Conservation (phyloP, 192 early-diverging fungal genomes). For the Backusella westeae region DNA sequence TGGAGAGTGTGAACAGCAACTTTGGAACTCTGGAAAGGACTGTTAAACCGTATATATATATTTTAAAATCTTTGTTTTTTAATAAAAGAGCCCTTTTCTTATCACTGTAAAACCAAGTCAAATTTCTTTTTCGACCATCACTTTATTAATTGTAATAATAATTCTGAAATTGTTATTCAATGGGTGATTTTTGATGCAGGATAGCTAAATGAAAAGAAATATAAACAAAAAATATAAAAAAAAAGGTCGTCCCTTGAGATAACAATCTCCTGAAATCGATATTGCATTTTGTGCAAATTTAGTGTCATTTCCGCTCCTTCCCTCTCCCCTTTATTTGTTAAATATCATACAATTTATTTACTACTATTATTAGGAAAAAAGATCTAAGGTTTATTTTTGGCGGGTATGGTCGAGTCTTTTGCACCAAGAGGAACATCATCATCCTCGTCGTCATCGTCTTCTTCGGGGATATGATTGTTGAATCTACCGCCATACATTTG, state of each 20-base stretch:
- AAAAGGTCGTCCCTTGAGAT: not conserved
- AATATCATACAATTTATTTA: not conserved
- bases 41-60: not conserved
- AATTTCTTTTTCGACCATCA: not conserved
- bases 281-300: not conserved
- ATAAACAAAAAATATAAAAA: not conserved
- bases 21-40: not conserved
- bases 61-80: not conserved
- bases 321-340: not conserved
- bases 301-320: not conserved
- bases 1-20: not conserved
- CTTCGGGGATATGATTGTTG: not conserved
- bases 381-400: constrained; percentile 1
- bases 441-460: constrained; percentile 34
- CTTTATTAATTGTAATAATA: too few relatives aligned
- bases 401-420: constrained; percentile 13
- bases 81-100: not conserved
- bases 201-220: not conserved
- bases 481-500: constrained; percentile 19
- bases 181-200: not conserved
- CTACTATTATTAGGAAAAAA: not conserved
- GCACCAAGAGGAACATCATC: constrained; percentile 34
- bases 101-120: not conserved
- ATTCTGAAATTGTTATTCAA: too few relatives aligned
- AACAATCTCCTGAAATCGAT: not conserved